Evolutionary conservation across 2,329 filamentous ascomycete species (phyloP).

Genomic region (Ophiosphaerella herpotricha): DNA sequence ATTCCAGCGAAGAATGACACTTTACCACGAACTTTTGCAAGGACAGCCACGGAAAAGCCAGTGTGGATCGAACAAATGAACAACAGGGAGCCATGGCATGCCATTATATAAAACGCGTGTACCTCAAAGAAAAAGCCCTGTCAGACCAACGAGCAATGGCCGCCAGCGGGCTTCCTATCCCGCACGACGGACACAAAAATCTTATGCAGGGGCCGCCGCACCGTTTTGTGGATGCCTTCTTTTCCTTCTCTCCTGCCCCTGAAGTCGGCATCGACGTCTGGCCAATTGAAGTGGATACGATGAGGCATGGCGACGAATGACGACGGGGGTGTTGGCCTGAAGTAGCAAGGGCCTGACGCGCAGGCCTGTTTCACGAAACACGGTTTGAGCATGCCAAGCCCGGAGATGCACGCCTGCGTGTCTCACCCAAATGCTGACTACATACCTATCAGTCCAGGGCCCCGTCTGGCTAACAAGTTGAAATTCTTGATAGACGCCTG

Average conservation of each 20-base stretch:
- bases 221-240: neutral
- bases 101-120: conserved; percentile 22
- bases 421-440: neutral
- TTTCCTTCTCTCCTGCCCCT: conserved; percentile 23
- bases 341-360: conserved; percentile 23
- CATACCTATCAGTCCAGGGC: neutral
- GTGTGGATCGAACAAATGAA: neutral
- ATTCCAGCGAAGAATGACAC: neutral
- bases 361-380: conserved; percentile 34
- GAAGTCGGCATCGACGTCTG: conserved; percentile 23
- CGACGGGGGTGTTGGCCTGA: conserved; percentile 18
- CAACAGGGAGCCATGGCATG: conserved; percentile 2
- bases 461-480: too few relatives aligned
- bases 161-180: conserved; percentile 17
- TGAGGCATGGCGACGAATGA: conserved; percentile 20
- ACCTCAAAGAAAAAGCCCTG: conserved; percentile 22
- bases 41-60: conserved; percentile 1
- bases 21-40: neutral
- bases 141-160: conserved; percentile 11
- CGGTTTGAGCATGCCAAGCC: conserved; percentile 17
- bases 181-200: conserved; percentile 16
- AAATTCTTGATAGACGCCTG: too few relatives aligned
- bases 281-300: conserved; percentile 30
- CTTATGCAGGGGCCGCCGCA: conserved; percentile 22
- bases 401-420: conserved; percentile 9